These are phyloP conservation scores for Plenodomus tracheiphilus DNA, from an alignment of 2,329 filamentous ascomycete genomes.

Conservation along the genomic window DNA sequence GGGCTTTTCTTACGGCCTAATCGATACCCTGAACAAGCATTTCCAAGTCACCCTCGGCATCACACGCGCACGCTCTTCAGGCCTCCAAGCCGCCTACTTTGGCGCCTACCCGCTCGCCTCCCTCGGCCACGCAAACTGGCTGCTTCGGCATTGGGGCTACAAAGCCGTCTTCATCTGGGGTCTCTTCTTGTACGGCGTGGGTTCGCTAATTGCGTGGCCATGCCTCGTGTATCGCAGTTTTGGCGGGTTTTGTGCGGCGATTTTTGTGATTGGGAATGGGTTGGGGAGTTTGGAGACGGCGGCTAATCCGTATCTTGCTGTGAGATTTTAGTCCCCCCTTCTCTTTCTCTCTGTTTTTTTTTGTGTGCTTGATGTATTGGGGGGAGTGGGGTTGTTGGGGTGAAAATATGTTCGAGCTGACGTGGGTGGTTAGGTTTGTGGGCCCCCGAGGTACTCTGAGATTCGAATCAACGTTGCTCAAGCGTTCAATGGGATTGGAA, in stretches of 20 bases:
- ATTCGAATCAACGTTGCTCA: slow-evolving; percentile 63
- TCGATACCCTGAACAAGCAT: slow-evolving; percentile 58
- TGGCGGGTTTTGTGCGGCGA: slow-evolving; percentile 63
- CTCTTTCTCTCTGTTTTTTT: too few relatives aligned
- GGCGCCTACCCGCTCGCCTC: slow-evolving; percentile 55
- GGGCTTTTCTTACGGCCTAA: slow-evolving; percentile 60
- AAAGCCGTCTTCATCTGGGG: slow-evolving; percentile 55
- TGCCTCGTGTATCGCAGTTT: slow-evolving; percentile 59
- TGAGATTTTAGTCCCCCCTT: not conserved
- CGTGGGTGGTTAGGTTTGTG: slow-evolving; percentile 49
- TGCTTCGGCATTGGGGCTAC: slow-evolving; percentile 55
- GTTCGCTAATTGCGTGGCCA: slow-evolving; percentile 63
- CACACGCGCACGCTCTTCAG: slow-evolving; percentile 49
- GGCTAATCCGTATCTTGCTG: slow-evolving; percentile 53
- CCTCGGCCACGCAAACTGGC: slow-evolving; percentile 53
- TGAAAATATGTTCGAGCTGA: too few relatives aligned
- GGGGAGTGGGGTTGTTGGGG: too few relatives aligned
- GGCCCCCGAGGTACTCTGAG: slow-evolving; percentile 62
- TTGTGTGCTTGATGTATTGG: too few relatives aligned
- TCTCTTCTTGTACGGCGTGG: slow-evolving; percentile 59
- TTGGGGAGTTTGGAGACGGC: slow-evolving; percentile 62
- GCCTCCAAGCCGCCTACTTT: slow-evolving; percentile 55
- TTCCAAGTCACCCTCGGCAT: slow-evolving; percentile 52
- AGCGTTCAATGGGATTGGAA: slow-evolving; percentile 62
- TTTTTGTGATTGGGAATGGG: slow-evolving; percentile 59